Evolutionary conservation across 2,329 filamentous ascomycete species (phyloP).

Genomic region (Cercospora sojina): DNA sequence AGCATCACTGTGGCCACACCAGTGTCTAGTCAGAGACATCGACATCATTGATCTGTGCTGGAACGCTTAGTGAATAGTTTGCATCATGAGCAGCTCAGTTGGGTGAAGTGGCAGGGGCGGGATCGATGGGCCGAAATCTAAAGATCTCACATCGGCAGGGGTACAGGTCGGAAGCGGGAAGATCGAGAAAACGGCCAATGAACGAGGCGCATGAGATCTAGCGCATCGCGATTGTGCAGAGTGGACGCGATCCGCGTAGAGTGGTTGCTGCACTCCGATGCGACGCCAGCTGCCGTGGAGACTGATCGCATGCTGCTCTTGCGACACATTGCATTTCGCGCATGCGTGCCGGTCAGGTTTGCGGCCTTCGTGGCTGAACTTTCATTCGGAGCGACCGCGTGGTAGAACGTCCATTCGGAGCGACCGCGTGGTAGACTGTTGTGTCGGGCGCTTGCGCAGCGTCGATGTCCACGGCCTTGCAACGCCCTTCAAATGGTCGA

Average conservation of each 20-base stretch:
- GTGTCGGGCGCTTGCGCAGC: neutral
- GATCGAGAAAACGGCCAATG: neutral
- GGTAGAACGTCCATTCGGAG: neutral
- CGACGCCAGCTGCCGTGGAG: neutral
- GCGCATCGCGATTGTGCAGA: neutral
- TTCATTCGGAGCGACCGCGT: too few relatives aligned
- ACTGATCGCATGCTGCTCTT: neutral
- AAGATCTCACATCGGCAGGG: neutral
- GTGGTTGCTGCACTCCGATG: neutral
- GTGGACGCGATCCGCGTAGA: slow-evolving; percentile 6
- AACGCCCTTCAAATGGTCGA: too few relatives aligned
- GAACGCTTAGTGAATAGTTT: slow-evolving; percentile 11
- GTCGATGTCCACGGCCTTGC: too few relatives aligned
- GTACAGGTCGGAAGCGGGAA: slow-evolving; percentile 6
- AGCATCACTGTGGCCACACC: slow-evolving; percentile 4
- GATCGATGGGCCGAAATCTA: slow-evolving; percentile 3
- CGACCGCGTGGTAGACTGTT: neutral
- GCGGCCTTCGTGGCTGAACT: neutral
- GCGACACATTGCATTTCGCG: neutral
- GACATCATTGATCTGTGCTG: slow-evolving; percentile 18
- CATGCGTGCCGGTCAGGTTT: neutral
- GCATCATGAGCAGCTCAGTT: slow-evolving; percentile 18
- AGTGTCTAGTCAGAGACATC: slow-evolving; percentile 20
- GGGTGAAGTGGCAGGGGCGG: slow-evolving; percentile 16
- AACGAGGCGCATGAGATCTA: neutral